A percentile compares a stretch with the other conserved stretches of the same genome.
Conservation (phyloP, 345 rosid genomes). For the Eucalyptus erythrocorys region DNA sequence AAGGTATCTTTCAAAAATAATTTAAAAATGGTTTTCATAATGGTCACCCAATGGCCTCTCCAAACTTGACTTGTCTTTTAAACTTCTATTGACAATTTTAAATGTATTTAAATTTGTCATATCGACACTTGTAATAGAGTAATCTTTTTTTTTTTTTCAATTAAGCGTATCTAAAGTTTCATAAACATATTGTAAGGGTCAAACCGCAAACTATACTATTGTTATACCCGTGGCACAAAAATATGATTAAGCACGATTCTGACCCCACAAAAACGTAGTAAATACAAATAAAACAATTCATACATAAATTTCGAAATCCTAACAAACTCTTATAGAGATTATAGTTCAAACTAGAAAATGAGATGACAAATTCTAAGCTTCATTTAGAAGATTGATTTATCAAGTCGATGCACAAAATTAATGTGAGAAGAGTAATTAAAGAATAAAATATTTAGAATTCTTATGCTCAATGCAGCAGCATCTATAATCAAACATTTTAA, state of each 20-base stretch:
- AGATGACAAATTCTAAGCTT: not conserved
- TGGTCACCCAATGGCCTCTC: not conserved
- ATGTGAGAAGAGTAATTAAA: not conserved
- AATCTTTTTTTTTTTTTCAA: not conserved
- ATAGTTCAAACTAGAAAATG: not conserved
- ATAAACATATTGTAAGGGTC: not conserved
- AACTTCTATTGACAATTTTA: not conserved
- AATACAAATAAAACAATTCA: not conserved
- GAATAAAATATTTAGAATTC: not conserved
- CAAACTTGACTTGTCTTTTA: not conserved
- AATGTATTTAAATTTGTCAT: not conserved
- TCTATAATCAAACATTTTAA: not conserved
- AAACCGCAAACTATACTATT: rapidly evolving
- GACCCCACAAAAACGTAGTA: rapidly evolving
- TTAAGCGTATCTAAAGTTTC: not conserved
- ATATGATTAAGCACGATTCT: no score
- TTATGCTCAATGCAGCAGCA: not conserved
- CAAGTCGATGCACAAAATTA: not conserved
- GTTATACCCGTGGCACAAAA: rapidly evolving
- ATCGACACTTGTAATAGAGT: not conserved
- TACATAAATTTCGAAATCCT: not conserved
- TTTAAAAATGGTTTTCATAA: not conserved
- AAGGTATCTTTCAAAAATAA: not conserved
- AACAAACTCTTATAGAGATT: not conserved
- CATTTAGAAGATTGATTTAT: not conserved